Evolutionary conservation across 257 asterid species (phyloP).

Genomic region (Orobanche coerulescens): DNA sequence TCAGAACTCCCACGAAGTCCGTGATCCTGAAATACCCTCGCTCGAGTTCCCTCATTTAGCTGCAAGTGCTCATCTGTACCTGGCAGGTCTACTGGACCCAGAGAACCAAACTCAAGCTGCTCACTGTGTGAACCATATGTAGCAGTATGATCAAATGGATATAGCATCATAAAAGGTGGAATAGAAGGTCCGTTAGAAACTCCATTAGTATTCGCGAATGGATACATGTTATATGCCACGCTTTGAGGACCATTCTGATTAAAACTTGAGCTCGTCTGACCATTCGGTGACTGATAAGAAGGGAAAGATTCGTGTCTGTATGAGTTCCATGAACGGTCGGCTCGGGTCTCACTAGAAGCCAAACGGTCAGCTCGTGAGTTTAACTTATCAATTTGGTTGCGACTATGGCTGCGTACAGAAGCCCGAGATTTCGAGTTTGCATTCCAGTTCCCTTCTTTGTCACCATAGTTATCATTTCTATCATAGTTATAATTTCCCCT

Average conservation of each 20-base stretch:
- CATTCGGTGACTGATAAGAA: conserved; percentile 61
- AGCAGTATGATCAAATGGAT: conserved; percentile 66
- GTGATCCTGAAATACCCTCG: conserved; percentile 46
- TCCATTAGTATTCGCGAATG: conserved; percentile 44
- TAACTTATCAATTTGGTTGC: conserved; percentile 59
- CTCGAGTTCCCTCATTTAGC: conserved; percentile 47
- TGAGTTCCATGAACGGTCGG: conserved; percentile 61
- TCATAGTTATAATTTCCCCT: conserved; percentile 72
- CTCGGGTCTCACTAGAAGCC: conserved; percentile 47
- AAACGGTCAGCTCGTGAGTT: conserved; percentile 55
- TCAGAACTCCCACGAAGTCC: conserved; percentile 47
- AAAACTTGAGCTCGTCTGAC: conserved; percentile 48
- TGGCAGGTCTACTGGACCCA: conserved; percentile 60
- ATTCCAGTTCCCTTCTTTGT: conserved; percentile 79
- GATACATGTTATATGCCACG: conserved; percentile 53
- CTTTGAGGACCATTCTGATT: conserved; percentile 46
- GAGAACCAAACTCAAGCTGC: conserved; percentile 82
- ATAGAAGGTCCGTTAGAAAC: conserved; percentile 53
- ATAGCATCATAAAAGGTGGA: conserved; percentile 61
- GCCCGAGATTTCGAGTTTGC: conserved; percentile 55
- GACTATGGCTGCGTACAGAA: conserved; percentile 47
- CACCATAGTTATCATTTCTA: conserved; percentile 54
- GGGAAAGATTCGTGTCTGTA: conserved; percentile 37
- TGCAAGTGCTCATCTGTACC: conserved; percentile 56
- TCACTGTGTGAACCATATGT: conserved; percentile 50